phyloP scores from a whole-genome alignment of 371 early-diverging fungal genomes.

The Globomyces sp. region DNA sequence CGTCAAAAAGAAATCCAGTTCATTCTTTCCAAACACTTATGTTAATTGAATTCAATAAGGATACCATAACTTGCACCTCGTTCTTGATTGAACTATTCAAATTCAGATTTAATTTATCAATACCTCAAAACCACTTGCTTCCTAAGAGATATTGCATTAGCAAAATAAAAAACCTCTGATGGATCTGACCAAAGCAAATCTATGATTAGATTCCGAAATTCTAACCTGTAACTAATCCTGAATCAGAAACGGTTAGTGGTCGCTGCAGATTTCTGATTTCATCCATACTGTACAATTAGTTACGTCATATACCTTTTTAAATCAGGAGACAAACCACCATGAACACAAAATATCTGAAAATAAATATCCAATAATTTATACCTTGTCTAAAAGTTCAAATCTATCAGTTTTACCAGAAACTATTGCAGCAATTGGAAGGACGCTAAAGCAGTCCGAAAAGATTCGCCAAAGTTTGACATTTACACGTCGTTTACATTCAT shows the following conservation, averaged over 20 bases:
- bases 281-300: conserved; percentile 4
- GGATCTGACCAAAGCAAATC: conserved; percentile 11
- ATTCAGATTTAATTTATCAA: too few relatives aligned
- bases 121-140: too few relatives aligned
- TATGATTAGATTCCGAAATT: too few relatives aligned
- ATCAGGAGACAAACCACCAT: conserved; percentile 9
- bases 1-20: conserved; percentile 1
- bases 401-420: conserved; percentile 76
- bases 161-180: not conserved
- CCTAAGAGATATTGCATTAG: too few relatives aligned
- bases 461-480: conserved; percentile 95
- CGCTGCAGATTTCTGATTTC: conserved; percentile 3
- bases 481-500: conserved; percentile 95
- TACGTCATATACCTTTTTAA: too few relatives aligned
- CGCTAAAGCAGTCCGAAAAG: conserved; percentile 98
- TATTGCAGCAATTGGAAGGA: conserved; percentile 94
- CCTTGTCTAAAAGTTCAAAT: too few relatives aligned
- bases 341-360: conserved; percentile 3
- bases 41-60: not conserved
- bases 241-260: conserved; percentile 3
- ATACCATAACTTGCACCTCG: too few relatives aligned
- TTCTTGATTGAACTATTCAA: too few relatives aligned
- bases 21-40: not conserved
- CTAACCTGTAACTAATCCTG: not conserved
- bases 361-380: too few relatives aligned